Percentiles rank a stretch among this genome's conserved stretches.
These are phyloP conservation scores for Phytophthora crassamura DNA, from an alignment of 352 stramenopile genomes.

Conservation along the genomic window DNA sequence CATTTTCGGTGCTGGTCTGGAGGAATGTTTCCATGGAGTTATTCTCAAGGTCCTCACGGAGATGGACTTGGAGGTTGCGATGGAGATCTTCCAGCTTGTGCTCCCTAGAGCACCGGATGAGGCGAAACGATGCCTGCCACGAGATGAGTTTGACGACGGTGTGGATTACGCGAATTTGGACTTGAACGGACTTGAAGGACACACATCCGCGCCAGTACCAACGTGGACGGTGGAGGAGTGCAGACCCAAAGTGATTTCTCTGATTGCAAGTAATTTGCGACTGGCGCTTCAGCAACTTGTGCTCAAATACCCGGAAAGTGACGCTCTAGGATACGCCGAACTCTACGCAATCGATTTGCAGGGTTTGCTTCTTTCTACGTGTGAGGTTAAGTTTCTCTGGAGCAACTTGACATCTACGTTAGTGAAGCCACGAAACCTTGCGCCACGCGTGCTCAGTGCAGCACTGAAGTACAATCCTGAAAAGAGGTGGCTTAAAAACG, in stretches of 20 bases:
- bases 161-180: constrained; percentile 54
- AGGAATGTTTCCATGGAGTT: constrained; percentile 51
- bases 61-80: constrained; percentile 47
- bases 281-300: constrained; percentile 61
- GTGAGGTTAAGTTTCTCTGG: constrained; percentile 72
- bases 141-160: constrained; percentile 64
- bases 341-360: constrained; percentile 75
- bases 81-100: constrained; percentile 66
- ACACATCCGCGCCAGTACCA: background rate
- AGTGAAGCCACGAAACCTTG: constrained; percentile 59
- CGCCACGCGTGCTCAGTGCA: constrained; percentile 60
- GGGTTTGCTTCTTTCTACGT: constrained; percentile 63
- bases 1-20: constrained; percentile 52
- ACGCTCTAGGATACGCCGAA: constrained; percentile 49
- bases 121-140: constrained; percentile 29
- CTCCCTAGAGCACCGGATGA: constrained; percentile 42
- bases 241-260: constrained; percentile 29
- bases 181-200: constrained; percentile 34
- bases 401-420: constrained; percentile 43
- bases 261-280: constrained; percentile 46
- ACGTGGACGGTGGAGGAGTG: constrained; percentile 41
- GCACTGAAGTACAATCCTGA: constrained; percentile 63
- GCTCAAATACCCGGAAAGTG: constrained; percentile 50
- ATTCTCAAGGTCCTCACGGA: constrained; percentile 39
- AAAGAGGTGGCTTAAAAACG: constrained; percentile 72